phyloP scores from a whole-genome alignment of 2,329 filamentous ascomycete genomes.

The Graphilbum ipis-grandicollis region DNA sequence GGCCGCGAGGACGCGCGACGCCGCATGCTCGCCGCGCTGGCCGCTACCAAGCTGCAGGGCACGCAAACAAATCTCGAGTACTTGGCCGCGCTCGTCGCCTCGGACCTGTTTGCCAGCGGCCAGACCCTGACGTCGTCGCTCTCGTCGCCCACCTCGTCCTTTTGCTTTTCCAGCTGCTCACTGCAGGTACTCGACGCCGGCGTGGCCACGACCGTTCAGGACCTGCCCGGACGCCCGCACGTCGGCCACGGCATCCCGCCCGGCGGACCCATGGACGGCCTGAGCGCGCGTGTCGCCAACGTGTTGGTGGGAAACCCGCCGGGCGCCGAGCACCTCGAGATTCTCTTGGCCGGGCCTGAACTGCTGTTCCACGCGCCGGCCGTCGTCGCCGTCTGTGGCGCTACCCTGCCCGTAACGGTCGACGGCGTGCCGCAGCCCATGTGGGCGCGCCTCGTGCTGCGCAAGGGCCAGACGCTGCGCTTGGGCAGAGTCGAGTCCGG shows the following conservation, averaged over 20 bases:
- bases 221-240: conserved; percentile 20
- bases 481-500: conserved; percentile 7
- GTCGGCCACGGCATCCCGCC: conserved; percentile 23
- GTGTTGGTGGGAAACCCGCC: conserved; percentile 16
- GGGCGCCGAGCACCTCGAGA: conserved; percentile 17
- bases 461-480: conserved; percentile 5
- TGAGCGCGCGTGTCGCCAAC: conserved; percentile 18
- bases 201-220: conserved; percentile 7
- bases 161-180: conserved; percentile 12
- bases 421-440: conserved; percentile 6
- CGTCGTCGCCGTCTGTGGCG: conserved; percentile 17
- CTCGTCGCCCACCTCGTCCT: conserved; percentile 8
- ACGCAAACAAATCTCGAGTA: conserved; percentile 18
- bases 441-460: background rate
- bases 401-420: conserved; percentile 11
- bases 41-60: background rate
- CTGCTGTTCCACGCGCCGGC: conserved; percentile 17
- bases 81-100: conserved; percentile 13
- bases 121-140: background rate
- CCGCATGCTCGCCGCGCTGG: conserved; percentile 18
- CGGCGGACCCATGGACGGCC: conserved; percentile 23
- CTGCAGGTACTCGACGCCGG: conserved; percentile 13
- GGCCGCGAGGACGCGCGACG: conserved; percentile 65
- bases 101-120: conserved; percentile 13
- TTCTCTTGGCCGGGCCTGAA: conserved; percentile 16